Evolutionary conservation across 2,329 filamentous ascomycete genomes (phyloP), one percentile per base, ranked within the genome.

Genomic region (Fusarium miscanthi): DNA sequence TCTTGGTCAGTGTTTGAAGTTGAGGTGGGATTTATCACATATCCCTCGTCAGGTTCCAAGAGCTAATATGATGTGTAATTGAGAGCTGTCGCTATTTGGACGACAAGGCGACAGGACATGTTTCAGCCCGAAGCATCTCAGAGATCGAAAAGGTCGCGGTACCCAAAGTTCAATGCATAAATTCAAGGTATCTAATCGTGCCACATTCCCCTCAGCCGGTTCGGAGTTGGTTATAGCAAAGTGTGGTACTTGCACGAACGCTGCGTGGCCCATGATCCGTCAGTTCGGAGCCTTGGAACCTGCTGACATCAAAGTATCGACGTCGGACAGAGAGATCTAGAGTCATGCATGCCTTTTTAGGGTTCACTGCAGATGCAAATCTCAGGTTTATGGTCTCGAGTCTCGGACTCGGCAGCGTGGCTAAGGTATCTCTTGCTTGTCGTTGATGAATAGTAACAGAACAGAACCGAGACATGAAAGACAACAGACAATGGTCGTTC

Each of bases 311-410:
- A 45, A 45, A 54, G 31, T 42, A 38, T 56, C 38, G 42, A 56
- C 31, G 53, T 73, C 53, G 53, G 37, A 52, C 51, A 58, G 40
- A 52, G 27, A 69, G 59, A 52, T 49, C 66, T 33, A 43, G 41
- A 56, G 17, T 21, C 37, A 41, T 71, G 35, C 54, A 73, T 56
- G n/a, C 46, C 57, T 21, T 35, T 33, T 59, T 68, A 48, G 52
- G 67, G 59, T 41, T 62, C 70, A 74, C 70, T 52, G 56, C 63
- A 72, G 51, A 57, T 69, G 70, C 54, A 59, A 48, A 67, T 73
- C 66, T 69, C 30, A 49, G 64, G 49, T 35, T 56, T 68, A 25
- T 33, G 33, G 33, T 30, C 40, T 62, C 66, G 51, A 64, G 66
- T 69, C 45, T 57, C 63, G 70, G 56, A 65, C 46, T 72, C 59